A percentile compares a stretch with the other conserved stretches of the same genome.
These are phyloP conservation scores for Ophiostoma himal-ulmi DNA, from an alignment of 2,329 filamentous ascomycete genomes.

Conservation along the genomic window DNA sequence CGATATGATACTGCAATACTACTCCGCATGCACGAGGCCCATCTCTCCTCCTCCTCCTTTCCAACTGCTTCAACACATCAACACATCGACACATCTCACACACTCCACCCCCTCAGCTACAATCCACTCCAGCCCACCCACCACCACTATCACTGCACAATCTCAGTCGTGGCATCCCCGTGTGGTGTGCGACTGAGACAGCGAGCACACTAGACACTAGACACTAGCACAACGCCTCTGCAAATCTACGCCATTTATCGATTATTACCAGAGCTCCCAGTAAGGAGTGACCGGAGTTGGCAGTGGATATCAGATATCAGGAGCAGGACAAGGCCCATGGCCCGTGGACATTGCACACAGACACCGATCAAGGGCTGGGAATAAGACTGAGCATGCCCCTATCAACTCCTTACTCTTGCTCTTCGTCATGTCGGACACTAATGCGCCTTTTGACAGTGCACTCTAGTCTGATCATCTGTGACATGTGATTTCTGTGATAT, in stretches of 20 bases:
- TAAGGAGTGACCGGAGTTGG: not conserved
- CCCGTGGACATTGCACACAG: not conserved
- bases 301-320: not conserved
- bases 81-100: not conserved
- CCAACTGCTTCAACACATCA: not conserved
- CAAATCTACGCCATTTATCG: not conserved
- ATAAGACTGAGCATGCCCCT: not conserved
- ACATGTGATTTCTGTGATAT: not conserved
- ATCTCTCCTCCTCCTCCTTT: not conserved
- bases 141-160: not conserved
- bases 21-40: too few species aligned
- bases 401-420: not conserved
- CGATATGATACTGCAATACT: not conserved
- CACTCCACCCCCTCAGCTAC: not conserved
- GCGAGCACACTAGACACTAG: not conserved
- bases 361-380: not conserved
- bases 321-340: not conserved
- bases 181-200: not conserved
- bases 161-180: not conserved
- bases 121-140: not conserved
- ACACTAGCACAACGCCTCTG: not conserved
- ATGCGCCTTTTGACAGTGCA: not conserved
- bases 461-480: not conserved
- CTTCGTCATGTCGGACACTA: not conserved
- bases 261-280: not conserved